Percentiles rank a stretch among this genome's conserved stretches.
These are phyloP conservation scores for Trichoderma pleuroti DNA, from an alignment of 2,329 filamentous ascomycete species.

Conservation along the genomic window DNA sequence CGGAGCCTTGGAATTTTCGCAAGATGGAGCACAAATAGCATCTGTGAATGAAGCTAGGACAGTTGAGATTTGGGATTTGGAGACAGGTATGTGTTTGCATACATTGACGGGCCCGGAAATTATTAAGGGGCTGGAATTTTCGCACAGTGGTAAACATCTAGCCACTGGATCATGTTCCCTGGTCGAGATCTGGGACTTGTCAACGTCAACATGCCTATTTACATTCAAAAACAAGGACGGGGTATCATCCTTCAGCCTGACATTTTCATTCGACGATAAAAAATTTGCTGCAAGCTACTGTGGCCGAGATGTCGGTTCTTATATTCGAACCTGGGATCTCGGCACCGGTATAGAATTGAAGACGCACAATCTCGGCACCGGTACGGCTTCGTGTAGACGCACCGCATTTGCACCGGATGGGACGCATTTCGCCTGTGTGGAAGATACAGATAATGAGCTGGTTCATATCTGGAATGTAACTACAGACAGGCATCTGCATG, in stretches of 20 bases:
- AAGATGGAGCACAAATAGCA: background rate
- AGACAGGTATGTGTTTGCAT: background rate
- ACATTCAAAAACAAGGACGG: background rate
- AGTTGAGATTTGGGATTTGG: slow-evolving; percentile 2
- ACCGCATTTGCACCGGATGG: background rate
- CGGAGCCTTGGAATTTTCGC: background rate
- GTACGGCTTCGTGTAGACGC: background rate
- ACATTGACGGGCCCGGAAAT: background rate
- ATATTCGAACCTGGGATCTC: background rate
- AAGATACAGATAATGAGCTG: rapidly evolving
- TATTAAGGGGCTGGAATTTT: background rate
- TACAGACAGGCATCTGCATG: background rate
- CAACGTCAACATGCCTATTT: background rate
- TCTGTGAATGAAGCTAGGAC: background rate
- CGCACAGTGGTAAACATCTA: background rate
- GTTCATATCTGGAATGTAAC: background rate
- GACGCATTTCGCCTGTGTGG: background rate
- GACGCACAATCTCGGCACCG: background rate
- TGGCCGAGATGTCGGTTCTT: rapidly evolving
- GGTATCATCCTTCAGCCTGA: background rate
- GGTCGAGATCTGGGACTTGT: background rate
- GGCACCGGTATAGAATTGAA: background rate
- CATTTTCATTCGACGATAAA: background rate
- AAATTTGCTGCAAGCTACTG: background rate
- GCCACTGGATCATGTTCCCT: background rate